Conservation (phyloP, 345 rosid genomes). For the Hypericum androsaemum region DNA sequence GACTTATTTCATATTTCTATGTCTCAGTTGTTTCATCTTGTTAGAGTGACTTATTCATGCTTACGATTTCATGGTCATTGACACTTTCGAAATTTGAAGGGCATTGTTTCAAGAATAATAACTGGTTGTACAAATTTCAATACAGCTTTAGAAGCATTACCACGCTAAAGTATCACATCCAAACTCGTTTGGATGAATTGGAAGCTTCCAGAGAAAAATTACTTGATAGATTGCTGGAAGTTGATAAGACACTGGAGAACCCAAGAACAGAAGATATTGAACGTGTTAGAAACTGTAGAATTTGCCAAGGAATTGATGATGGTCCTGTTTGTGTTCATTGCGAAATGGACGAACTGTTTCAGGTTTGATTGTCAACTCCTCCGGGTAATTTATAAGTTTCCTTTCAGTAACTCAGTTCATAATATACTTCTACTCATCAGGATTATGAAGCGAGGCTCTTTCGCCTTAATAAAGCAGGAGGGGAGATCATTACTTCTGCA, state of each 20-base stretch:
- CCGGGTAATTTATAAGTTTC: slow-evolving; percentile 8
- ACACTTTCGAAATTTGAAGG: too few relatives aligned
- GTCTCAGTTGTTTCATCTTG: too few relatives aligned
- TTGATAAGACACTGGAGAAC: slow-evolving; percentile 69
- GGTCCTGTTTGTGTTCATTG: slow-evolving; percentile 81
- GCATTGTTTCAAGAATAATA: too few relatives aligned
- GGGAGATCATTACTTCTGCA: slow-evolving; percentile 58
- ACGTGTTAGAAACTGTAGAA: slow-evolving; percentile 58
- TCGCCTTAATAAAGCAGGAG: slow-evolving; percentile 56
- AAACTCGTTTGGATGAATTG: slow-evolving; percentile 61
- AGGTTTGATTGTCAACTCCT: slow-evolving; percentile 36
- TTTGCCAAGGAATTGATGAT: slow-evolving; percentile 53
- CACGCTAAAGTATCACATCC: slow-evolving; percentile 75
- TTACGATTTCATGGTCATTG: too few relatives aligned
- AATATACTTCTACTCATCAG: slow-evolving; percentile 28
- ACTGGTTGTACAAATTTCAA: slow-evolving; percentile 12
- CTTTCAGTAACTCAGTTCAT: neutral
- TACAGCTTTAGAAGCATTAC: slow-evolving; percentile 64
- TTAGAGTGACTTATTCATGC: too few relatives aligned
- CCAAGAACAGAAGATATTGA: slow-evolving; percentile 74
- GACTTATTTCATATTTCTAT: slow-evolving; percentile 10
- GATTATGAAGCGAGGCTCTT: slow-evolving; percentile 86
- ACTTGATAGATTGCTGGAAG: slow-evolving; percentile 55
- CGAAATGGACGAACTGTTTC: slow-evolving; percentile 71
- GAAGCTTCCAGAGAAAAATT: slow-evolving; percentile 56